Evolutionary conservation across 208 protist genomes (phyloP).

Genomic region (Wallacemonas sp.): DNA sequence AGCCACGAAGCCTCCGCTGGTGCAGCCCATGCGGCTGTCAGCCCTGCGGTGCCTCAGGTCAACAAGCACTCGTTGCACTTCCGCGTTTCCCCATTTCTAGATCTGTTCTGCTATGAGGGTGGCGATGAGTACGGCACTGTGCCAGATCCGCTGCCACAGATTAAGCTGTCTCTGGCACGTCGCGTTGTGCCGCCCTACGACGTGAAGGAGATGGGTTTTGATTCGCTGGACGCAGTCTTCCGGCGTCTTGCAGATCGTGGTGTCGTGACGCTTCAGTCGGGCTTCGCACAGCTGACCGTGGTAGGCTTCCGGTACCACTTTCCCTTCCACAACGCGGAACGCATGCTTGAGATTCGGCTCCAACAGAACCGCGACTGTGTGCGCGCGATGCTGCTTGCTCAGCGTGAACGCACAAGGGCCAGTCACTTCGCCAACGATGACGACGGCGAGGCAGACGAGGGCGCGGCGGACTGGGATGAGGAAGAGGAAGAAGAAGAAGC

Average conservation of each 20-base stretch:
- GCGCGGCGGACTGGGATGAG: slow-evolving; percentile 13
- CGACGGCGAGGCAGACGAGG: neutral
- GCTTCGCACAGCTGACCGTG: slow-evolving; percentile 52
- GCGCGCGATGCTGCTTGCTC: slow-evolving; percentile 1
- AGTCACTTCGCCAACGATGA: slow-evolving; percentile 5
- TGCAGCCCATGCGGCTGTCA: neutral
- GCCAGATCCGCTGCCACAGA: slow-evolving; percentile 41
- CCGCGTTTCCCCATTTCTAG: slow-evolving; percentile 48
- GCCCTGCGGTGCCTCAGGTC: neutral
- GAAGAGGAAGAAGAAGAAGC: slow-evolving; percentile 27
- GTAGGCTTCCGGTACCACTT: slow-evolving; percentile 85
- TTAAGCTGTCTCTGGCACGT: slow-evolving; percentile 37
- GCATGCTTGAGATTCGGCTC: slow-evolving; percentile 53
- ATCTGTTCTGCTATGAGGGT: slow-evolving; percentile 77
- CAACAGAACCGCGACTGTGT: slow-evolving; percentile 25
- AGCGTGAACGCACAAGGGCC: neutral
- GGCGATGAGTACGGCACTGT: slow-evolving; percentile 47
- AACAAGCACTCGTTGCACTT: slow-evolving; percentile 59
- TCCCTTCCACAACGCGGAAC: slow-evolving; percentile 68
- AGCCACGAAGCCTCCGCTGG: neutral
- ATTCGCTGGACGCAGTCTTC: slow-evolving; percentile 47
- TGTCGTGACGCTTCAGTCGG: slow-evolving; percentile 39
- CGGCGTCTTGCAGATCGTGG: slow-evolving; percentile 34
- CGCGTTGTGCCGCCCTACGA: slow-evolving; percentile 26
- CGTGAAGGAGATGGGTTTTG: slow-evolving; percentile 37